Base-by-base conservation (phyloP, 768 basidiomycete genomes). In the Naganishia randhawae region DNA sequence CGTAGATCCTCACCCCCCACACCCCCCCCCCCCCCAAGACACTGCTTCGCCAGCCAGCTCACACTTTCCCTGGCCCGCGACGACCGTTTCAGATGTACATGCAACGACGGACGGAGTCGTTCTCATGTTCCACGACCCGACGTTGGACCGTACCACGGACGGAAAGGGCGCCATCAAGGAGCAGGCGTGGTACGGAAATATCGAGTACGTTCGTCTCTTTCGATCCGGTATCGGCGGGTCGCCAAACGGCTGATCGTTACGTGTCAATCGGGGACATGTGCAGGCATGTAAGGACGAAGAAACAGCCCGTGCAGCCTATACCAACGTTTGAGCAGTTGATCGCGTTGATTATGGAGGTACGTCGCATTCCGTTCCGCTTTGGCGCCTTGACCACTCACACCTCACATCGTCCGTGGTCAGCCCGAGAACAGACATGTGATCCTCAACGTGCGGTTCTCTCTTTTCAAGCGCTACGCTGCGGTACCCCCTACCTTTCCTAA, bases 121-220 rank as follows among this genome's bases (percentile, higher is more conserved):
- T 5, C 63, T 81, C 53, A 78, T 81, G 76, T 80, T 81, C 51
- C 80, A 81, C 63, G 80, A 81, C 69, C 76, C 80, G 0, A 74
- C 74, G 2, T 65, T 81, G 41, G 79, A 80, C 62, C 55, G 80
- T n/a, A 81, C 80, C 16, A 80, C 80, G 1, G 75, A 72, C n/a
- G 80, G 80, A 6, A 77, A 67, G 13, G 80, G 80, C 1, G 54
- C 72, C 48, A 79, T 80, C 63, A 73, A 72, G 33, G 69, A 70
- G 19, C 78, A 80, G 39, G 73, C 74, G 9, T 81, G 78, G 80
- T 48, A 70, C 5, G 79, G 74, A 16, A 77, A 72, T 1, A 78
- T 80, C 31, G 77, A 79, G 77, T 80, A 65, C 66, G 76, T 72
- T 48, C 10, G 29, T 37, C 10, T 35, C 37, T 13, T 19, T 37